These are phyloP conservation scores for Lachancea sp. DNA, from an alignment of 805 yeast genomes.

Conservation along the genomic window DNA sequence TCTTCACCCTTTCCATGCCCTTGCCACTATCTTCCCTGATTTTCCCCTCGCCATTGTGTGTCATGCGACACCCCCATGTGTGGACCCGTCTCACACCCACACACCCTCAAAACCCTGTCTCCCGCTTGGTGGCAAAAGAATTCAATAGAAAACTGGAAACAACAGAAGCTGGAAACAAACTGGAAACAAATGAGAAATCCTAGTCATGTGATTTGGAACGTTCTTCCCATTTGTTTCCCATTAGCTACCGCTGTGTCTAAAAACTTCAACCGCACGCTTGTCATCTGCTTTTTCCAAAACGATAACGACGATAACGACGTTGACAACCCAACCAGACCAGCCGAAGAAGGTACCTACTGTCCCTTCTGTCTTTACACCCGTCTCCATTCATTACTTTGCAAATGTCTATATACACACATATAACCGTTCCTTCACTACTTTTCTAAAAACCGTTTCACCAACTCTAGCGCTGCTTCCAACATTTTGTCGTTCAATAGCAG, in stretches of 20 bases:
- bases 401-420: background rate
- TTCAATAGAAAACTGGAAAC: background rate
- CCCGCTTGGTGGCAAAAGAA: background rate
- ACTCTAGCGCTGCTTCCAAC: slow-evolving; percentile 32
- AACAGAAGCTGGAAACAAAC: background rate
- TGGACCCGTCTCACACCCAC: too few species aligned
- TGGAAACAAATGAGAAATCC: slow-evolving; percentile 2
- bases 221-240: background rate
- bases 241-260: background rate
- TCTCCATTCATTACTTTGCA: too few species aligned
- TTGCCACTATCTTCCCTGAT: too few species aligned
- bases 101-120: background rate
- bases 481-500: slow-evolving; percentile 44
- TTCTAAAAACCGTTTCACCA: slow-evolving; percentile 38
- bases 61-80: too few species aligned
- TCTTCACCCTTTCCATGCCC: too few species aligned
- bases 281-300: background rate
- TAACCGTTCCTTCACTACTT: background rate
- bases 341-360: too few species aligned
- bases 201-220: background rate
- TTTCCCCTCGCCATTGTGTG: too few species aligned
- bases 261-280: background rate
- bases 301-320: too few species aligned
- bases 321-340: too few species aligned
- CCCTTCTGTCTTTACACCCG: too few species aligned